A percentile compares a stretch with the other conserved stretches of the same genome.
Conservation (phyloP, 2,329 filamentous ascomycete genomes). For the Aspergillus amoenus region DNA sequence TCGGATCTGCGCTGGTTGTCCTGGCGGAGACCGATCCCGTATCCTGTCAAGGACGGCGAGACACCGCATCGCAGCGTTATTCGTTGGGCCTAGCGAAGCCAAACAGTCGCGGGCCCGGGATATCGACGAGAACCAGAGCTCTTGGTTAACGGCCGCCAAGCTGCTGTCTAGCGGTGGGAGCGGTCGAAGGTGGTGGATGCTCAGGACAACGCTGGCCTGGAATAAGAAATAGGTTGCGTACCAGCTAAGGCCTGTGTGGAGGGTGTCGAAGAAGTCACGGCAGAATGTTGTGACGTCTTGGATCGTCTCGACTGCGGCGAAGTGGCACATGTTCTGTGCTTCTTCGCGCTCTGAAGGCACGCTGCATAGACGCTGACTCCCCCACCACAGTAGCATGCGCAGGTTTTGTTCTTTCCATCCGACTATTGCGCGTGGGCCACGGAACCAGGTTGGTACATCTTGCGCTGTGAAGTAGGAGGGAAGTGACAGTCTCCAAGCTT, state of each 20-base stretch:
- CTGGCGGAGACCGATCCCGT: neutral
- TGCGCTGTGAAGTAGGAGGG: conserved; percentile 18
- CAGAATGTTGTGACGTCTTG: conserved; percentile 20
- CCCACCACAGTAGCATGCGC: conserved; percentile 24
- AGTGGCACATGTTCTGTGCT: conserved; percentile 20
- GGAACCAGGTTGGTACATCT: conserved; percentile 20
- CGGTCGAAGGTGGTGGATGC: conserved; percentile 7
- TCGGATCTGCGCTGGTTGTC: neutral
- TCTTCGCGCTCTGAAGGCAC: conserved; percentile 13
- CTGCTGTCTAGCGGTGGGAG: neutral
- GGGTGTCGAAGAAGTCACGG: conserved; percentile 1
- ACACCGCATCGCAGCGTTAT: conserved; percentile 15
- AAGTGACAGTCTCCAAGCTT: conserved; percentile 19
- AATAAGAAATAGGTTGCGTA: conserved; percentile 26
- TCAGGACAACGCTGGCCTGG: conserved; percentile 22
- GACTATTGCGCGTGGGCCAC: conserved; percentile 20
- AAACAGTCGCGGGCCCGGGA: conserved; percentile 14
- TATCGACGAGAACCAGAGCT: conserved; percentile 15
- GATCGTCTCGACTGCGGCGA: conserved; percentile 18
- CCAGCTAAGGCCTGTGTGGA: conserved; percentile 21
- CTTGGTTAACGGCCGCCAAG: conserved; percentile 1
- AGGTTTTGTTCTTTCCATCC: conserved; percentile 25
- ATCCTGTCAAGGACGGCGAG: conserved; percentile 17
- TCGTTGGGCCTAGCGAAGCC: conserved; percentile 8
- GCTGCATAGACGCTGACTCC: conserved; percentile 15